phyloP scores from a whole-genome alignment of 192 early-diverging fungal species.

The Umbelopsis ramanniana region DNA sequence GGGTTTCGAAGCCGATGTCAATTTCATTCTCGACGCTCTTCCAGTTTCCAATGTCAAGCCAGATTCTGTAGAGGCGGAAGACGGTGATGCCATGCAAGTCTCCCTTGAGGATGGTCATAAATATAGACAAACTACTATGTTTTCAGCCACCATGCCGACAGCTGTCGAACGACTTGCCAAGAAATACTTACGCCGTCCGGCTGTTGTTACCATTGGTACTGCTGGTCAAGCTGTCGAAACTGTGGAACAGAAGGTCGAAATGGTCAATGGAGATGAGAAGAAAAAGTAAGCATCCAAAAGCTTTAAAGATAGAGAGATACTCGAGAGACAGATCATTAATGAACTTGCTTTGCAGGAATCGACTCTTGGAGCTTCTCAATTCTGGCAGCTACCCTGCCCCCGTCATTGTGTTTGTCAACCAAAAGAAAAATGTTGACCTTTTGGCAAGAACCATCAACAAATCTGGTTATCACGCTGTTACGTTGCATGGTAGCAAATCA shows the following conservation, averaged over 20 bases:
- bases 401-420: conserved; percentile 98
- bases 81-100: conserved; percentile 50
- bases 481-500: conserved; percentile 94
- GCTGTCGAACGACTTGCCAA: conserved; percentile 94
- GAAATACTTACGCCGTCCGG: conserved; percentile 89
- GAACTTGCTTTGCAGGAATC: conserved; percentile 48
- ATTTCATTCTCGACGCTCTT: conserved; percentile 92
- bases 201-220: conserved; percentile 94
- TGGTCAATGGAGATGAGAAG: conserved; percentile 82
- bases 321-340: background rate
- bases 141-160: conserved; percentile 98
- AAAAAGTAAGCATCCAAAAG: conserved; percentile 64
- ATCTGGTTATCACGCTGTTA: conserved; percentile 72
- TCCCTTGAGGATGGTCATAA: conserved; percentile 37
- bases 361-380: conserved; percentile 78
- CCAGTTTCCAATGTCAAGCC: conserved; percentile 92
- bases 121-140: conserved; percentile 98
- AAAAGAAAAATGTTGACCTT: conserved; percentile 91
- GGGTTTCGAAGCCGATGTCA: conserved; percentile 96
- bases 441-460: conserved; percentile 79
- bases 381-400: conserved; percentile 75
- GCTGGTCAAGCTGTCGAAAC: conserved; percentile 97
- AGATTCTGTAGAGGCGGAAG: conserved; percentile 73
- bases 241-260: conserved; percentile 95
- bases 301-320: background rate